Percentiles rank a stretch among this genome's conserved stretches.
Conservation (phyloP, 768 basidiomycete genomes). For the Stropharia rugosoannulata region DNA sequence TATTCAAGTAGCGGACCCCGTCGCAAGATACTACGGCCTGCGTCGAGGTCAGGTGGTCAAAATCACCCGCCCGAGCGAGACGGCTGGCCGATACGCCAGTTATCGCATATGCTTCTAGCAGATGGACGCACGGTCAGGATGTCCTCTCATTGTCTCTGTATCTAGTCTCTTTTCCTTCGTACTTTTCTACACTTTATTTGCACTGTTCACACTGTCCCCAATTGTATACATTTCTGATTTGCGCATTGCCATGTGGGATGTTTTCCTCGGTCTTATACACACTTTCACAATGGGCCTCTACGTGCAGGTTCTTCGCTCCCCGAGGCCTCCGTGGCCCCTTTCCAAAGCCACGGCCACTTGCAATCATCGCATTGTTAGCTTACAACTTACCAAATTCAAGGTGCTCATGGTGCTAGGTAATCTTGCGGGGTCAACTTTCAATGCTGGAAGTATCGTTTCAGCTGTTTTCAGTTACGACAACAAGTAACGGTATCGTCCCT, state of each 20-base stretch:
- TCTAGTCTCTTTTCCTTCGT: conserved; percentile 13
- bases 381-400: too few relatives aligned
- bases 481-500: too few relatives aligned
- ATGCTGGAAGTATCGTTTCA: too few relatives aligned
- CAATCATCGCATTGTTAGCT: background rate
- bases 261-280: conserved; percentile 18
- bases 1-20: conserved; percentile 94
- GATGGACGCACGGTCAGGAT: conserved; percentile 6
- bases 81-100: conserved; percentile 89
- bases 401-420: too few relatives aligned
- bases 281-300: conserved; percentile 12
- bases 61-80: conserved; percentile 96
- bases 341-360: background rate
- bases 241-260: conserved; percentile 9
- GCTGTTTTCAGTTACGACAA: too few relatives aligned
- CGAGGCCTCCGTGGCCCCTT: conserved; percentile 24
- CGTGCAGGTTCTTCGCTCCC: conserved; percentile 9
- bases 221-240: conserved; percentile 27
- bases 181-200: conserved; percentile 16
- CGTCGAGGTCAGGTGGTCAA: conserved; percentile 96
- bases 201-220: conserved; percentile 24
- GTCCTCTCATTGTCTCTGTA: conserved; percentile 13
- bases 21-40: conserved; percentile 98
- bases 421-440: too few relatives aligned
- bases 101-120: conserved; percentile 85